phyloP scores from a whole-genome alignment of 2,329 filamentous ascomycete species.

The Tolypocladium ophioglossoides region DNA sequence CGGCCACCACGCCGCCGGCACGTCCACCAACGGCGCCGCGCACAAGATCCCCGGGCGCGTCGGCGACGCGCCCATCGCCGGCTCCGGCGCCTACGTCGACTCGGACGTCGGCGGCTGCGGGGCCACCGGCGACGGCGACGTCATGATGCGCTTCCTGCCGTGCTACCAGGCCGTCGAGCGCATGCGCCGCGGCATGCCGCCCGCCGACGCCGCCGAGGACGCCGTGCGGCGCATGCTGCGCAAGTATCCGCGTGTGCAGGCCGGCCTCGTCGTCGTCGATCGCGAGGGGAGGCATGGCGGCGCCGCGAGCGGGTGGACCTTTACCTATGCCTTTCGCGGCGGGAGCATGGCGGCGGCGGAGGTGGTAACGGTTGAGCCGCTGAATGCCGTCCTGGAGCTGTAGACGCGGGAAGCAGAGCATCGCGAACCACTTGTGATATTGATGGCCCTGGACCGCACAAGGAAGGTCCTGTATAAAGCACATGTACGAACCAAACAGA shows the following conservation, averaged over 20 bases:
- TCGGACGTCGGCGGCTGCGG: conserved; percentile 42
- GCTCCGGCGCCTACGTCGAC: conserved; percentile 45
- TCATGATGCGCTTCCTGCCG: conserved; percentile 47
- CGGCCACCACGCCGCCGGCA: conserved; percentile 41
- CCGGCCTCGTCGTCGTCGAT: conserved; percentile 41
- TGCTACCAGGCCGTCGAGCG: conserved; percentile 49
- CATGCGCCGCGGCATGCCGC: conserved; percentile 35
- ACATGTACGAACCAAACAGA: not conserved
- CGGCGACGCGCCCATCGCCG: conserved; percentile 43
- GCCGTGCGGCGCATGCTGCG: conserved; percentile 37
- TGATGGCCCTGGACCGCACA: no score
- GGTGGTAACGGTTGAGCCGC: conserved; percentile 29
- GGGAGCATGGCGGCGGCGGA: conserved; percentile 33
- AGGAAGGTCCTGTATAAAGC: no score
- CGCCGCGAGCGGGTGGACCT: conserved; percentile 42
- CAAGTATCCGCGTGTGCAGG: conserved; percentile 33
- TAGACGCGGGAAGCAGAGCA: not conserved
- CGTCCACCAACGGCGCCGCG: conserved; percentile 43
- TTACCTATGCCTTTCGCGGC: conserved; percentile 41
- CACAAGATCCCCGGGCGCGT: conserved; percentile 45
- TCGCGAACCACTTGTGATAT: not conserved
- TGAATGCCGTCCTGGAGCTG: not conserved
- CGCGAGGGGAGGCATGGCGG: conserved; percentile 36
- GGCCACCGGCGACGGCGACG: conserved; percentile 44
- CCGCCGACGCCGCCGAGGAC: conserved; percentile 38